phyloP scores from a whole-genome alignment of 805 yeast genomes.

The Cyberlindnera xishuangbannaensis region DNA sequence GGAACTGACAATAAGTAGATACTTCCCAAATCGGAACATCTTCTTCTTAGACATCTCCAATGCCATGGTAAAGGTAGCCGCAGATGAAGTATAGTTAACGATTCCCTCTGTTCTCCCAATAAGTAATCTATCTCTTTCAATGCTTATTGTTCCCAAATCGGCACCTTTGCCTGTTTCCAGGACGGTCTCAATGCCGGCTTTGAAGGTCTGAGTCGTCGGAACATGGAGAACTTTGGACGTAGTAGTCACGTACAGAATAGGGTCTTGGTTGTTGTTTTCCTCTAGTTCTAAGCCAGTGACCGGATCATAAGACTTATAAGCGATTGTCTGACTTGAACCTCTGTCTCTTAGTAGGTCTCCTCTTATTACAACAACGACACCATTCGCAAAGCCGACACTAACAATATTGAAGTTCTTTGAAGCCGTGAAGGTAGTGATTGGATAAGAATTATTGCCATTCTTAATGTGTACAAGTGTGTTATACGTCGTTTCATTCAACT shows the following conservation, averaged over 20 bases:
- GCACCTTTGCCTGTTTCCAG: constrained; percentile 44
- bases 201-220: constrained; percentile 72
- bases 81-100: constrained; percentile 52
- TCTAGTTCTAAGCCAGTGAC: constrained; percentile 69
- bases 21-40: constrained; percentile 44
- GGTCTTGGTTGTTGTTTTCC: constrained; percentile 34
- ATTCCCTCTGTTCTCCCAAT: constrained; percentile 63
- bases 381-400: constrained; percentile 80
- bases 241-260: constrained; percentile 64
- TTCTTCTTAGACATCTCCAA: constrained; percentile 53
- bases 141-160: constrained; percentile 37
- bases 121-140: constrained; percentile 43
- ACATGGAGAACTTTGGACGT: constrained; percentile 66
- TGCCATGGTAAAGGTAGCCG: constrained; percentile 48
- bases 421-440: constrained; percentile 60
- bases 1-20: constrained; percentile 56
- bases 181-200: constrained; percentile 50
- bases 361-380: constrained; percentile 71
- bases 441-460: constrained; percentile 73
- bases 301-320: constrained; percentile 69
- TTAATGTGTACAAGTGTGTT: constrained; percentile 57
- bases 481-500: constrained; percentile 37
- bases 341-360: constrained; percentile 87
- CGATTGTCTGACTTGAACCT: constrained; percentile 80
- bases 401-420: constrained; percentile 53